Evolutionary conservation across 2,329 filamentous ascomycete species (phyloP).

Genomic region (Colletotrichum phormii): DNA sequence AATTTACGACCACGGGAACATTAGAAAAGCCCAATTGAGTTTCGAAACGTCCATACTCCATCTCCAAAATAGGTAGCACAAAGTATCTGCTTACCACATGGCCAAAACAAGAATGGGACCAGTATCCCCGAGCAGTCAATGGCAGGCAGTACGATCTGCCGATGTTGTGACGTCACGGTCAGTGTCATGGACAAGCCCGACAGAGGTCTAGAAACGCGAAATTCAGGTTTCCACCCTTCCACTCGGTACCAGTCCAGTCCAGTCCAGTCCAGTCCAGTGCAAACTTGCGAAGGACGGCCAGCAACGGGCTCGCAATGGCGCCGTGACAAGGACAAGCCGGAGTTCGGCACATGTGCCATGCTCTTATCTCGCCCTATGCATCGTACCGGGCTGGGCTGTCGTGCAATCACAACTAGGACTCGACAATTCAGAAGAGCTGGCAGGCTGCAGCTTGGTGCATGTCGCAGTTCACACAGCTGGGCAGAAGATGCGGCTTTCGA

Average conservation of each 20-base stretch:
- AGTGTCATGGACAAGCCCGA: no score
- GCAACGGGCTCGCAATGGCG: constrained; percentile 5
- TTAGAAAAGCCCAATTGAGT: not conserved
- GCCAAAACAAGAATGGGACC: no score
- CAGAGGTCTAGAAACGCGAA: not conserved
- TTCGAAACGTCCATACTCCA: no score
- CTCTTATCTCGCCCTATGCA: not conserved
- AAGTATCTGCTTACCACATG: no score
- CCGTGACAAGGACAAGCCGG: constrained; percentile 26
- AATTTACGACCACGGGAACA: no score
- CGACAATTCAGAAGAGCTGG: not conserved
- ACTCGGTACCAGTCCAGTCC: not conserved
- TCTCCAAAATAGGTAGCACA: no score
- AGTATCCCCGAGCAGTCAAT: not conserved
- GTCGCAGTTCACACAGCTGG: not conserved
- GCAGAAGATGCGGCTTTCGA: not conserved
- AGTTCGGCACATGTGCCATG: constrained; percentile 21
- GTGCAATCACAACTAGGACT: not conserved
- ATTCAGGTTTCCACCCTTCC: not conserved
- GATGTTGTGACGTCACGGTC: not conserved
- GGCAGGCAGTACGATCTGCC: not conserved
- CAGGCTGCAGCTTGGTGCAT: not conserved
- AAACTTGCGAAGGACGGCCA: not conserved
- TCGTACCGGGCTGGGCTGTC: not conserved
- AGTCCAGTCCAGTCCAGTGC: not conserved